A percentile compares a stretch with the other conserved stretches of the same genome.
Conservation (phyloP, 257 asterid genomes). For the Dorcoceras hygrometricum region DNA sequence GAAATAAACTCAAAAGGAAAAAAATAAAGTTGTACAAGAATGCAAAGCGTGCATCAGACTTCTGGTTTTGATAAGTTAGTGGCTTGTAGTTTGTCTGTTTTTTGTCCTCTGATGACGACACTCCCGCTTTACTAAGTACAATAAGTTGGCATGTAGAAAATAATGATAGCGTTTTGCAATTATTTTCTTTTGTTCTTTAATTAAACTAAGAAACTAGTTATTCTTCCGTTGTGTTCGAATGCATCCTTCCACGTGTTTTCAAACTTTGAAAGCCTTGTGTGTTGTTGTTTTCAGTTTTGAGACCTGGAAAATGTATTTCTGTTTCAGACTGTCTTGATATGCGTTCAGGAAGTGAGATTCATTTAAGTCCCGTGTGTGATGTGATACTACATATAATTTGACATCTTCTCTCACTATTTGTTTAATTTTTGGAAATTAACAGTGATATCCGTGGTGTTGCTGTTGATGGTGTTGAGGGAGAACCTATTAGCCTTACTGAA, state of each 20-base stretch:
- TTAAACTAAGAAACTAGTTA: background rate
- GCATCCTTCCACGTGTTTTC: background rate
- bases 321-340: background rate
- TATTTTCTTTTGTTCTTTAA: background rate
- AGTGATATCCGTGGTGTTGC: constrained; percentile 99
- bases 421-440: constrained; percentile 25
- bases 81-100: background rate
- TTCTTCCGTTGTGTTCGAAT: background rate
- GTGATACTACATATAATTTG: constrained; percentile 1
- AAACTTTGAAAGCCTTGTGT: background rate
- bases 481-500: constrained; percentile 76
- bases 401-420: background rate
- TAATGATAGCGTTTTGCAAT: background rate
- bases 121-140: background rate
- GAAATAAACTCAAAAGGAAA: no score
- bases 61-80: background rate
- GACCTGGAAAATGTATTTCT: background rate
- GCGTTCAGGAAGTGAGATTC: background rate
- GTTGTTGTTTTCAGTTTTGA: background rate
- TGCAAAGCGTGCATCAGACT: no score
- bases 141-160: background rate
- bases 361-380: background rate
- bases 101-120: background rate
- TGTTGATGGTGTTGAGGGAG: constrained; percentile 92
- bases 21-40: no score